Conservation (phyloP, 345 rosid genomes). For the Dipteronia sinensis region DNA sequence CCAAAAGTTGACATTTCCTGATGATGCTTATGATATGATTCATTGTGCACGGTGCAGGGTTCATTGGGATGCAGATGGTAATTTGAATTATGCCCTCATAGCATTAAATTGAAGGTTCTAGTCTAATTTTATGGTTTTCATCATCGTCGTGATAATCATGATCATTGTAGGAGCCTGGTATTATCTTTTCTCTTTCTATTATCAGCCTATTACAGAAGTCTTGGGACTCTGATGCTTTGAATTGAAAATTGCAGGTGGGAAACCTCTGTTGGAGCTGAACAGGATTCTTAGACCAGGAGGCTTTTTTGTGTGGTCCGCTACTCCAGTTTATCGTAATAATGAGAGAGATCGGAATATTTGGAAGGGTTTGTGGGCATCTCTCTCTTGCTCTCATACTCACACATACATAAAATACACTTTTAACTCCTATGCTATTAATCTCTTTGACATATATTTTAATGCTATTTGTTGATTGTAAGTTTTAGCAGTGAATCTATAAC, state of each 20-base stretch:
- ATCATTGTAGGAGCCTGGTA: background rate
- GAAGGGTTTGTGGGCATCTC: conserved; percentile 46
- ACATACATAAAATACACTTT: background rate
- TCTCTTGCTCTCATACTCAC: background rate
- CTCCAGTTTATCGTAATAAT: conserved; percentile 74
- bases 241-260: conserved; percentile 69
- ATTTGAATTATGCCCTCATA: background rate
- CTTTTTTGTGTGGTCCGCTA: conserved; percentile 95
- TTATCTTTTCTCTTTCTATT: background rate
- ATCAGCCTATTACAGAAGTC: background rate
- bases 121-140: conserved; percentile 9
- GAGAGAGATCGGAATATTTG: conserved; percentile 69
- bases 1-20: conserved; percentile 68
- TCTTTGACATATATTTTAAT: background rate
- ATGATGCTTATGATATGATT: conserved; percentile 71
- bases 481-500: background rate
- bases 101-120: conserved; percentile 4
- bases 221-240: conserved; percentile 13
- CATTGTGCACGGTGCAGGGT: conserved; percentile 98
- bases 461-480: background rate
- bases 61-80: conserved; percentile 96
- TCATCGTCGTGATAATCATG: background rate
- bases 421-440: background rate
- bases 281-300: conserved; percentile 95
- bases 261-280: conserved; percentile 86